Evolutionary conservation across 1,284 basidiomycete species (phyloP), one percentile per base, ranked within the genome.

Genomic region (Schizophyllum commune): DNA sequence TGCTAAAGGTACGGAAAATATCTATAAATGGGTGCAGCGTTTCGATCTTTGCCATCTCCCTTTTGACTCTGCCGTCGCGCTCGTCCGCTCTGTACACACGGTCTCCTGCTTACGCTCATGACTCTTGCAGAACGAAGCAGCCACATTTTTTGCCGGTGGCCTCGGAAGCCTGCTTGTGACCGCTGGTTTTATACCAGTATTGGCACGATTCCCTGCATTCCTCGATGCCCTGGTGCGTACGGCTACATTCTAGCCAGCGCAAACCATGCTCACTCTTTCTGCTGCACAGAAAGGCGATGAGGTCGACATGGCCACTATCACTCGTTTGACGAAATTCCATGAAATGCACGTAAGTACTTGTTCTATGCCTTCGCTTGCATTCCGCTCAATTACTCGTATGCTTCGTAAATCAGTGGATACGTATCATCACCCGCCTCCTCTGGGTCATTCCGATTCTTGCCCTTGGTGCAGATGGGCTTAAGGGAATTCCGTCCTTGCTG

Each of bases 261-360:
- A 13, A 32, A 33, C 56, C 56, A 65, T 20, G 17, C 62, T 63
- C 61, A 65, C 64, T 69, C 55, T 65, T 58, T 55, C n/a, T 15
- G 27, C 27, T 27, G 27, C 27, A 27, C 60, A 83, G 81, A 78
- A 81, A 71, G 71, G 68, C 55, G 81, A 85, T 67, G 79, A 81
- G 4, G 85, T 89, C 9, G 89, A 91, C 58, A 77, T 66, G 19
- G 74, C 68, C 33, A 88, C 86, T 1, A 77, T 91, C 56, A 78
- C 89, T 51, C 82, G 88, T 20, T 72, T 92, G 55, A 86, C 85
- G 17, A 90, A 86, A 64, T 91, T 89, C 69, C 86, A 88, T 54
- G 89, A 92, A 68, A 72, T 91, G 55, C 91, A 92, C 65, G 89
- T 91, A 65, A 52, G 86, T 73, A 4, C 5, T 22, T 54, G 17